Conservation (phyloP, 73 alveolate genomes). For the Tetrahymena thermophila region DNA sequence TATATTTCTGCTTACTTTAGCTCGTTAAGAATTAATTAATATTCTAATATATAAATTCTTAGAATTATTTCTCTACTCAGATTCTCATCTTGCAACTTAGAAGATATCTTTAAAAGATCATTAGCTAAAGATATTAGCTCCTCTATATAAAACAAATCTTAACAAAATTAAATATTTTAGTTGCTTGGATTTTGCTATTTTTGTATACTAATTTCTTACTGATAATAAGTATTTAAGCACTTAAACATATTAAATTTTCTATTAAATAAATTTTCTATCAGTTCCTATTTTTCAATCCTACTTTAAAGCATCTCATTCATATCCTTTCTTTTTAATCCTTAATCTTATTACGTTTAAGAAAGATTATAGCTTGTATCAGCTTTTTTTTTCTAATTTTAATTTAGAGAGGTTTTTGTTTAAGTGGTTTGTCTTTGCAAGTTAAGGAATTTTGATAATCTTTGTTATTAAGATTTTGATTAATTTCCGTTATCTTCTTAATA, state of each 20-base stretch:
- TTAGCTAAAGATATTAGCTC: background rate
- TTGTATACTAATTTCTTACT: background rate
- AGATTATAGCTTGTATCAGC: background rate
- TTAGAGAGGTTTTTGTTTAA: background rate
- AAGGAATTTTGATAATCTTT: background rate
- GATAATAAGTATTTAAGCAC: background rate
- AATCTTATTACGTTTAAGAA: background rate
- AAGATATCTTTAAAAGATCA: background rate
- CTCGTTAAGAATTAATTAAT: background rate
- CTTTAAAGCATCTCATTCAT: background rate
- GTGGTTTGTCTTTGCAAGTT: background rate
- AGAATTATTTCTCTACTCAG: background rate
- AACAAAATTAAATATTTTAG: background rate
- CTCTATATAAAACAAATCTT: background rate
- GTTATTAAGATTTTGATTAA: background rate
- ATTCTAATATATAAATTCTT: background rate
- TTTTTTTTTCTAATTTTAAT: background rate
- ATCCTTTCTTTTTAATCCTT: background rate
- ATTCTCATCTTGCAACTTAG: background rate
- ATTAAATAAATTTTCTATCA: background rate
- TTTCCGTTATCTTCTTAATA: background rate
- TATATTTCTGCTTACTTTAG: background rate
- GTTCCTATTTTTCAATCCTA: background rate
- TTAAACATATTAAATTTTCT: background rate
- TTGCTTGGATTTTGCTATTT: background rate